phyloP scores from a whole-genome alignment of 177 flowering plant species.

The Vitis hybrid region DNA sequence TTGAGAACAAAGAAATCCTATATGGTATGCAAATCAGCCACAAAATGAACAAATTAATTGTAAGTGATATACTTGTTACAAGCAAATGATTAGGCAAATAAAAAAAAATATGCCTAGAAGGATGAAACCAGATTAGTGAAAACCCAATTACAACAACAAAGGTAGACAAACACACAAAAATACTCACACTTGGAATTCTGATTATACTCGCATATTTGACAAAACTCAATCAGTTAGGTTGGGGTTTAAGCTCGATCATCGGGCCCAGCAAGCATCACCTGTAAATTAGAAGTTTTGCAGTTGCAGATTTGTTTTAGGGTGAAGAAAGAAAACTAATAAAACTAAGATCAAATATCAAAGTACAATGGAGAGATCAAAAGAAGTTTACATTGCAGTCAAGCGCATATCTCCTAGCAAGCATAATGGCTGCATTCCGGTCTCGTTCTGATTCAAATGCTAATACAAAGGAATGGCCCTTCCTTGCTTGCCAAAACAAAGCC shows the following conservation, averaged over 20 bases:
- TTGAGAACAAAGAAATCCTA: background rate
- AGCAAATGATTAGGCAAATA: constrained; percentile 23
- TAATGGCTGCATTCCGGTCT: constrained; percentile 66
- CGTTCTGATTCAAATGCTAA: constrained; percentile 61
- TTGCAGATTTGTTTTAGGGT: background rate
- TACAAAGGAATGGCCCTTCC: constrained; percentile 48
- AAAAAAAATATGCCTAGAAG: constrained; percentile 28
- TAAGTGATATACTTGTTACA: constrained; percentile 16
- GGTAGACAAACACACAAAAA: constrained; percentile 15
- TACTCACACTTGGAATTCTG: constrained; percentile 17
- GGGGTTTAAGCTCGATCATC: constrained; percentile 35
- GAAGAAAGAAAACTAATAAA: background rate
- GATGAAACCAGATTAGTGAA: constrained; percentile 20
- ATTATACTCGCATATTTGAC: constrained; percentile 8
- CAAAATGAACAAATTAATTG: constrained; percentile 21
- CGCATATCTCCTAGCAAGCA: constrained; percentile 65
- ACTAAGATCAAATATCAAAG: background rate
- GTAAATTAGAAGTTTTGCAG: constrained; percentile 4
- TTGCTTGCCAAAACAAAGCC: constrained; percentile 62
- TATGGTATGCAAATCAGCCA: constrained; percentile 12
- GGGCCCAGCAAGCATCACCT: constrained; percentile 64
- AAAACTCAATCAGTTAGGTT: constrained; percentile 20
- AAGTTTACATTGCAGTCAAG: constrained; percentile 58
- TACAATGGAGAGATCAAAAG: background rate
- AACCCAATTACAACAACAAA: constrained; percentile 10